Percentiles rank a stretch among this genome's conserved stretches.
phyloP scores from a whole-genome alignment of 805 yeast species.

The Blastobotrys muscicola region DNA sequence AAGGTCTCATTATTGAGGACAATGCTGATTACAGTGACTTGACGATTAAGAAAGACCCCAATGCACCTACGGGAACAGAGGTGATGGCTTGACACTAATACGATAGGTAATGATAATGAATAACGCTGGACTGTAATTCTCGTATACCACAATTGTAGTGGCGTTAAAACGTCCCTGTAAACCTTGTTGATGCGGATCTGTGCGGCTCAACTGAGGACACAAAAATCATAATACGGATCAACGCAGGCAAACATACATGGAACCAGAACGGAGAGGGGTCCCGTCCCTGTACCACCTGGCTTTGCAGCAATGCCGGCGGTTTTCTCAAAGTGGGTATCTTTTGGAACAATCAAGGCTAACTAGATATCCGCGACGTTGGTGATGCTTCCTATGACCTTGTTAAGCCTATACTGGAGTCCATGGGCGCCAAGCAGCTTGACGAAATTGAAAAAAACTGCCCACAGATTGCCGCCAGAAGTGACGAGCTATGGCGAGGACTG shows the following conservation, averaged over 20 bases:
- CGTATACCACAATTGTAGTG: no score
- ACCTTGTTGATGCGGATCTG: no score
- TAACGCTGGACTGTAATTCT: no score
- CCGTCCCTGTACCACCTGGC: conserved; percentile 14
- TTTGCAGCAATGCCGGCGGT: conserved; percentile 17
- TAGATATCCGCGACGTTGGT: conserved; percentile 31
- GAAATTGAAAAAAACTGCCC: conserved; percentile 24
- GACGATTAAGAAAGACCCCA: conserved; percentile 17
- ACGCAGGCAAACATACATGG: background rate
- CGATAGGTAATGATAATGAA: no score
- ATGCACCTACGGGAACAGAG: background rate
- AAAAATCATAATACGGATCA: no score
- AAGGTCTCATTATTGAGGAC: conserved; percentile 52
- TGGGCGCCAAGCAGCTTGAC: conserved; percentile 27
- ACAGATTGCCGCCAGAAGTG: conserved; percentile 23
- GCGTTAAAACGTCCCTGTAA: no score
- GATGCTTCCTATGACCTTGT: conserved; percentile 29
- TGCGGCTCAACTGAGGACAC: no score
- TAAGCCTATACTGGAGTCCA: conserved; percentile 26
- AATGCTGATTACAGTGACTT: conserved; percentile 32
- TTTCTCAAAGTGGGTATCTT: conserved; percentile 16
- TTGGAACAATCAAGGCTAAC: background rate
- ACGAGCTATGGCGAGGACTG: conserved; percentile 27
- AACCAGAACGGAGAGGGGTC: conserved; percentile 1
- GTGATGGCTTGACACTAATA: no score